Percentiles rank a stretch among this genome's conserved stretches.
Conservation (phyloP, 2,329 filamentous ascomycete species). For the Domatiomyces catenatus region DNA sequence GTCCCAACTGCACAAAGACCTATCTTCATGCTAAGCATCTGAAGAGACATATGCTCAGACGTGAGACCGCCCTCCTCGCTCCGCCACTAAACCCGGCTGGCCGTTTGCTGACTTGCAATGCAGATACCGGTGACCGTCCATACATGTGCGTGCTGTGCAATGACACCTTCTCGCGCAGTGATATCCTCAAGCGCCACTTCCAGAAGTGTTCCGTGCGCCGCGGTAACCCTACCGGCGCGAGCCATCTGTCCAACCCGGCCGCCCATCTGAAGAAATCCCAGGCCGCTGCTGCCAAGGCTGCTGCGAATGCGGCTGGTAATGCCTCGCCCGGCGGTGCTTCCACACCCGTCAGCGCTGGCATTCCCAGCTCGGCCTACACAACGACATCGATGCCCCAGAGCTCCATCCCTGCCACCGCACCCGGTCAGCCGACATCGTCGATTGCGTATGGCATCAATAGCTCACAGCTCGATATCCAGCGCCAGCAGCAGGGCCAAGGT, state of each 20-base stretch:
- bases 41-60: conserved; percentile 87
- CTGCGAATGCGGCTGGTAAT: conserved; percentile 4
- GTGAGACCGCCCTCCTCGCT: conserved; percentile 42
- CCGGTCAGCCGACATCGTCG: conserved; percentile 8
- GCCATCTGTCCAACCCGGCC: conserved; percentile 83
- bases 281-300: conserved; percentile 23
- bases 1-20: conserved; percentile 94
- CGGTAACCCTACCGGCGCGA: conserved; percentile 87
- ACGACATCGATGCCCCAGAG: conserved; percentile 14
- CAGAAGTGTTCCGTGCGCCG: conserved; percentile 96
- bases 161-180: conserved; percentile 93
- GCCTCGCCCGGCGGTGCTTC: conserved; percentile 9
- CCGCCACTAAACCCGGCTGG: neutral
- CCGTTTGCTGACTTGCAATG: conserved; percentile 21
- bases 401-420: conserved; percentile 13
- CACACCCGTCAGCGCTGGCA: conserved; percentile 11
- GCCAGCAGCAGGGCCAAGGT: conserved; percentile 6
- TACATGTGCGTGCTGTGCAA: conserved; percentile 98
- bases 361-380: conserved; percentile 15
- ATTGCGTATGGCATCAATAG: conserved; percentile 14
- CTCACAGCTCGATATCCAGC: conserved; percentile 14
- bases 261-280: conserved; percentile 66
- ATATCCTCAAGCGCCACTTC: conserved; percentile 97
- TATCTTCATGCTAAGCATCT: conserved; percentile 95
- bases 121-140: conserved; percentile 92